Base-by-base conservation (phyloP, 768 basidiomycete species). In the Russula lepida region DNA sequence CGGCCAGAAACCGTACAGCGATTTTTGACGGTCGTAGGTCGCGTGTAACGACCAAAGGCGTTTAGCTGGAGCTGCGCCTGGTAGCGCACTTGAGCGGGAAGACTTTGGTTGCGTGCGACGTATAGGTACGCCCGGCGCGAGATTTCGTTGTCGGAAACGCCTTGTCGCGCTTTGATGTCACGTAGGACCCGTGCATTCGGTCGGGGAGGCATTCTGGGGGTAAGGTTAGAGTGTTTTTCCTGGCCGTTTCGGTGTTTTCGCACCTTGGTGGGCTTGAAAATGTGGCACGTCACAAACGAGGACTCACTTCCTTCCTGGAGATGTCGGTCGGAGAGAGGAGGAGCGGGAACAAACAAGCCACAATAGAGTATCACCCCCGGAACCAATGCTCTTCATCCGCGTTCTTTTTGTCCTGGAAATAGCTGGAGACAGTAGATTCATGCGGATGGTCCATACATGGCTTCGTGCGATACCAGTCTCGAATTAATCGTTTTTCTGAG, bases 61-160 rank as follows among this genome's bases (percentile, higher is more conserved):
- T 95, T 95, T 53, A 97, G 78, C 69, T 97, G 93, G 63, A 98
- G 76, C 72, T 97, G 94, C 17, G 95, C 95, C 66, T 94, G 90
- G 72, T 94, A 90, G 58, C 95, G 89, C 50, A 98, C 82, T 70
- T 90, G 86, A 2, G 91, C 79, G 17, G 93, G 86, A n/a, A 98
- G 75, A 2, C 86, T 83, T 71, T 90, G 85, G 75, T 98, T 98
- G 62, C 95, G 83, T 25, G 95, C 93, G 66, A 98, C 89, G 74
- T 85, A 93, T 53, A 98, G 84, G 73, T 95, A 95, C 0, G 95
- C 95, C 48, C 92, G 80, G 21, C 95, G 85, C 30, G 85, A 77
- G 50, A 95, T 78, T 72, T 98, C 95, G 70, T 86, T 85, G 48
- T 81, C 81, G 60, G 77, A 75, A 61, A 92, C 87, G 60, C 84